Conservation (phyloP, 768 basidiomycete species). For the Botryobasidium botryosum region DNA sequence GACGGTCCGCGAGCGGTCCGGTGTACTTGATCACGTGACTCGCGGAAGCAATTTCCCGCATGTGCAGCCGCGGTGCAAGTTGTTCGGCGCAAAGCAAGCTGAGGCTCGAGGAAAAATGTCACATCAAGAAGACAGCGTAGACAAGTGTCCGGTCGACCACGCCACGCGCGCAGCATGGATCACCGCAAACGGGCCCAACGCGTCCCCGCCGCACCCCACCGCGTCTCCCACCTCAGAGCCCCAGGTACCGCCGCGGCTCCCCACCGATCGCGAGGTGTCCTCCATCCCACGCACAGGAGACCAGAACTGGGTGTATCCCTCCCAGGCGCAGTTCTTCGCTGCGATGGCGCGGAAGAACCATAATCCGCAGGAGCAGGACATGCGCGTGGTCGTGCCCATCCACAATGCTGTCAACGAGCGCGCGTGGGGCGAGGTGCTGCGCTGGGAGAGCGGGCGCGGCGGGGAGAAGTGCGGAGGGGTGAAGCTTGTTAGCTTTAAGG, state of each 20-base stretch:
- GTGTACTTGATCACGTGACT: too few relatives aligned
- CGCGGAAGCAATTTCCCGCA: too few relatives aligned
- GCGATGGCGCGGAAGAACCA: slow-evolving; percentile 94
- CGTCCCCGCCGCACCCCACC: background rate
- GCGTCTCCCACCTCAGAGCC: background rate
- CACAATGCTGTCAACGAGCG: slow-evolving; percentile 98
- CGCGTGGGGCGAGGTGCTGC: slow-evolving; percentile 67
- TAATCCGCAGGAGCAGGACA: slow-evolving; percentile 70
- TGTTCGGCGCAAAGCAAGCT: too few relatives aligned
- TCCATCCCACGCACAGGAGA: slow-evolving; percentile 65
- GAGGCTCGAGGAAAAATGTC: too few relatives aligned
- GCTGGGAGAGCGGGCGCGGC: slow-evolving; percentile 70
- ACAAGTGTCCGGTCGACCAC: slow-evolving; percentile 3
- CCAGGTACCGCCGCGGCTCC: slow-evolving; percentile 23
- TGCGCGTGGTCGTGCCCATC: slow-evolving; percentile 92
- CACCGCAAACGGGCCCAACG: background rate
- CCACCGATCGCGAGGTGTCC: slow-evolving; percentile 62
- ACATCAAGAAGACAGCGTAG: too few relatives aligned
- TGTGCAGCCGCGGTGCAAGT: too few relatives aligned
- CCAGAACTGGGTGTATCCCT: slow-evolving; percentile 90
- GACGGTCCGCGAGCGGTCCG: too few relatives aligned
- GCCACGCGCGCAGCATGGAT: background rate
- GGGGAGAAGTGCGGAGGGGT: slow-evolving; percentile 68
- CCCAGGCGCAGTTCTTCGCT: slow-evolving; percentile 95
- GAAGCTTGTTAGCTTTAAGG: slow-evolving; percentile 80